phyloP scores from a whole-genome alignment of 208 protist species.

The Wallacemonas sp. region DNA sequence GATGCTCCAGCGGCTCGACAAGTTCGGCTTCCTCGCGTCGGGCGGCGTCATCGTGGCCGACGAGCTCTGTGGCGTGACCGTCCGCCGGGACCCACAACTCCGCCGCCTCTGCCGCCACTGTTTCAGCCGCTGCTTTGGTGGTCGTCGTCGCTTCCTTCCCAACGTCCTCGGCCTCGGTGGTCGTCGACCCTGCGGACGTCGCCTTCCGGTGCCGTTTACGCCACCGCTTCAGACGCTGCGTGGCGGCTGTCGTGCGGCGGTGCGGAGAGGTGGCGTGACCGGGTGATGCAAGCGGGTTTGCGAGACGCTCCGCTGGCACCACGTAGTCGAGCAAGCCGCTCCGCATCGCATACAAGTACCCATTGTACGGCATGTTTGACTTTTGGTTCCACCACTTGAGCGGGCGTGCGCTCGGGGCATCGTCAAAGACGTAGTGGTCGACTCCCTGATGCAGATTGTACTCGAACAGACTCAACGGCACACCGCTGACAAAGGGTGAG shows the following conservation, averaged over 20 bases:
- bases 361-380: constrained; percentile 87
- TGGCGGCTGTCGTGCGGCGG: constrained; percentile 1
- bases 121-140: neutral
- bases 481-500: constrained; percentile 66
- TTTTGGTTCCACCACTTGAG: constrained; percentile 91
- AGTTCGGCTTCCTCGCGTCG: constrained; percentile 2
- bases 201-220: constrained; percentile 2
- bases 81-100: constrained; percentile 5
- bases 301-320: constrained; percentile 42
- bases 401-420: constrained; percentile 72
- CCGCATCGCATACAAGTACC: constrained; percentile 77
- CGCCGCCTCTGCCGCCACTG: neutral
- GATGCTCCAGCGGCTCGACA: neutral
- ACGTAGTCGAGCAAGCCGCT: constrained; percentile 63
- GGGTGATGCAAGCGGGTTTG: constrained; percentile 59
- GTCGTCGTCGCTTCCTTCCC: neutral
- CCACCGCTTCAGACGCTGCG: constrained; percentile 12
- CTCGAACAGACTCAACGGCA: constrained; percentile 63
- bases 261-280: constrained; percentile 2
- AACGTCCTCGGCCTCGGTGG: neutral
- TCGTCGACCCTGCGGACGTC: too few species aligned
- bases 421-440: constrained; percentile 85
- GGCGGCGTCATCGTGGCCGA: neutral
- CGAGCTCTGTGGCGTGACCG: neutral
- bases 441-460: constrained; percentile 83